Percentiles rank a stretch among this genome's conserved stretches.
Conservation (phyloP, 2,329 filamentous ascomycete genomes). For the Talaromyces sp. region DNA sequence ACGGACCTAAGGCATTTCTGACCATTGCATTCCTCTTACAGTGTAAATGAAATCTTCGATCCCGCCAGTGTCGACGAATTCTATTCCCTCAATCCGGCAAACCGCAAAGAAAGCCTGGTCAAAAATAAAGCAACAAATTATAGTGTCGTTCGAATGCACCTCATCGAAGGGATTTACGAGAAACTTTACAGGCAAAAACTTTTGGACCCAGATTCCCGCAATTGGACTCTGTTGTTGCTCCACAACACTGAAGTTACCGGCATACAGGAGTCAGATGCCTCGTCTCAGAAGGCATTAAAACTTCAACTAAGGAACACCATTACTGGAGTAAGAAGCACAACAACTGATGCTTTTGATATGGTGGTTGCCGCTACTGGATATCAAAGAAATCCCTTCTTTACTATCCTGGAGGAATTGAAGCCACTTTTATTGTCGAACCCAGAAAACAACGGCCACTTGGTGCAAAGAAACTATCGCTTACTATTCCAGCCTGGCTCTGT, state of each 20-base stretch:
- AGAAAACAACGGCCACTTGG: neutral
- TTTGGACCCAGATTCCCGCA: neutral
- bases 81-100: constrained; percentile 1
- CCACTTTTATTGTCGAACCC: constrained; percentile 1
- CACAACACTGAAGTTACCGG: constrained; percentile 1
- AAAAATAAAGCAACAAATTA: constrained; percentile 12
- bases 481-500: constrained; percentile 6
- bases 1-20: neutral
- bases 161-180: constrained; percentile 9
- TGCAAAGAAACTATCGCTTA: constrained; percentile 9
- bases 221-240: constrained; percentile 1
- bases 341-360: constrained; percentile 3
- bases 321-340: neutral
- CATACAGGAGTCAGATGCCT: neutral
- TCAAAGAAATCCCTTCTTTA: constrained; percentile 5
- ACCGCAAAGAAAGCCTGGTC: constrained; percentile 1
- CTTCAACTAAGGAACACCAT: constrained; percentile 4
- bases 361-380: constrained; percentile 10
- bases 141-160: constrained; percentile 7
- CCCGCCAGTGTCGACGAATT: constrained; percentile 9
- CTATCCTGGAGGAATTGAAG: constrained; percentile 7
- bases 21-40: neutral
- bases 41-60: constrained; percentile 12
- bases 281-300: neutral
- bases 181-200: constrained; percentile 8